Conservation (phyloP, 441 rosid genomes). For the Gossypium laxum region DNA sequence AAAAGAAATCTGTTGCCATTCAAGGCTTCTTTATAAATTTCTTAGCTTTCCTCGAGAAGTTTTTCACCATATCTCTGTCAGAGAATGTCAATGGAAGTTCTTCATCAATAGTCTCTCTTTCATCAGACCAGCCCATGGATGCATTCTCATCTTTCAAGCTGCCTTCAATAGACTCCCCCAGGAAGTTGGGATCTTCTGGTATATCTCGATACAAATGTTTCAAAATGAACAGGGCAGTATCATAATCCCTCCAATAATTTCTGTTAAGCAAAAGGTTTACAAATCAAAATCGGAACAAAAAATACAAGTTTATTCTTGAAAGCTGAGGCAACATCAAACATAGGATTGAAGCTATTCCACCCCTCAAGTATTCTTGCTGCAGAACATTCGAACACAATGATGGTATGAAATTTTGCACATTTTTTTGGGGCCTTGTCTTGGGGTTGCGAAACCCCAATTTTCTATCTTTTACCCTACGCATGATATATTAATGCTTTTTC, state of each 20-base stretch:
- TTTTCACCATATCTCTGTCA: constrained; percentile 31
- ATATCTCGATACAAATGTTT: constrained; percentile 67
- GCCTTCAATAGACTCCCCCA: constrained; percentile 18
- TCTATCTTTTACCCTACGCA: neutral
- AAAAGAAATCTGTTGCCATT: neutral
- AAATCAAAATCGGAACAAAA: neutral
- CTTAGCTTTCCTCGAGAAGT: constrained; percentile 53
- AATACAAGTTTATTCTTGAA: neutral
- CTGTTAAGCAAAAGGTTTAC: constrained; percentile 33
- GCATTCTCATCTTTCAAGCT: constrained; percentile 28
- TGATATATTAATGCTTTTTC: neutral
- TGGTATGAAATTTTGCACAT: neutral
- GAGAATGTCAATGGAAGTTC: constrained; percentile 85
- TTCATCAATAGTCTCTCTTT: constrained; percentile 43
- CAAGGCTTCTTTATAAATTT: constrained; percentile 32
- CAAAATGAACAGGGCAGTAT: constrained; percentile 88
- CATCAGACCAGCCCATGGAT: constrained; percentile 38
- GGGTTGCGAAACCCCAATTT: neutral
- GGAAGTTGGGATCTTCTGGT: constrained; percentile 43
- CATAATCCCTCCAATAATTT: constrained; percentile 88
- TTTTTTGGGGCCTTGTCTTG: neutral
- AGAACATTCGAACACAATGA: neutral
- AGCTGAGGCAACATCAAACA: neutral
- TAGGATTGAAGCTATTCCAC: neutral
- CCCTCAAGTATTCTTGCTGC: neutral